Evolutionary conservation across 495 filamentous ascomycete species (phyloP), one percentile per base, ranked within the genome.

Genomic region (Penicillium bialowiezense): DNA sequence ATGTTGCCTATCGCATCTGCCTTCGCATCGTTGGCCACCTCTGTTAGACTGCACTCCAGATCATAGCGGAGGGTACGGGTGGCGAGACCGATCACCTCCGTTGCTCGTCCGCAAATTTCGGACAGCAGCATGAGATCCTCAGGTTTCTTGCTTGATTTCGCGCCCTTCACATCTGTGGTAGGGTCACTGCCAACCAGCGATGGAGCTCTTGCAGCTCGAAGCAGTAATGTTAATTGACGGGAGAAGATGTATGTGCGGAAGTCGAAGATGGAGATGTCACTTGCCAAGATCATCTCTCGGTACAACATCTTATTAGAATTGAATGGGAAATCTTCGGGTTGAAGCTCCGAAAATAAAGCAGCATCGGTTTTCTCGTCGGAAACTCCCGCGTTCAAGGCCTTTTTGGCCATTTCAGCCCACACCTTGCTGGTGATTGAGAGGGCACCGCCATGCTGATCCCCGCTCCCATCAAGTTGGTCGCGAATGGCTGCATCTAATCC

Each of bases 221-320:
- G 79, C 8, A 97, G 76, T 3, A 98, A 67, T 12, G 85, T 81
- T 57, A 95, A 78, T 60, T 99, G 93, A 20, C 93, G 80, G 18
- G 89, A 85, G 70, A 97, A 97, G 9, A 99, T 78, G 63, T 99
- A 99, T 53, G 85, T 91, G 50, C 87, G 81, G 66, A 99, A 97
- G 64, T 99, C 93, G 58, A 97, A 97, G 10, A 95, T 75, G n/a
- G 93, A 97, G 23, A 97, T 95, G 53, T 95, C 86, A 68, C 90
- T 97, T n/a, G 88, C 85, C 34, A 97, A 72, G 39, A 99, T 97
- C 53, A 95, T 80, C 46, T 95, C 91, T 33, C 95, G 83, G 62
- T 97, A 97, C 2, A 86, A 74, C 62, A 96, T 95, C 64, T 81
- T 88, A 33, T 70, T 75, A 2, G 88, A 78, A 58, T 81, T 83